Conservation (phyloP, 495 filamentous ascomycete species). For the Eremomyces bilateralis region DNA sequence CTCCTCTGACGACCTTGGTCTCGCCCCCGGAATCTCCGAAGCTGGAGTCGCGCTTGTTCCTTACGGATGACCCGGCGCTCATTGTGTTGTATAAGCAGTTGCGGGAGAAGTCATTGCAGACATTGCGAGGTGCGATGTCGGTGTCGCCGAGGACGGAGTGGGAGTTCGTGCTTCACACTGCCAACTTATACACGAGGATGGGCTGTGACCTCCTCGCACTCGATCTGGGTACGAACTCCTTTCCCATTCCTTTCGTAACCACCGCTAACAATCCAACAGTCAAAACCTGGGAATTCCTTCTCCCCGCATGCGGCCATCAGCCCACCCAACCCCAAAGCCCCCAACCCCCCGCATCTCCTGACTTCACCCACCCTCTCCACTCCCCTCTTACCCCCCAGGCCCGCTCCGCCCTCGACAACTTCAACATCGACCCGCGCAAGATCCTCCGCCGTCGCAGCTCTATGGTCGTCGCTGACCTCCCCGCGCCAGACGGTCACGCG, state of each 20-base stretch:
- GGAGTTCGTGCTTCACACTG: slow-evolving; percentile 77
- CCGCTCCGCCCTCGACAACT: slow-evolving; percentile 10
- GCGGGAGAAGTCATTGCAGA: slow-evolving; percentile 66
- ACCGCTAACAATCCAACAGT: no score
- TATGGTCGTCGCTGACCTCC: slow-evolving; percentile 63
- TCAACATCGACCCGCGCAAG: slow-evolving; percentile 34
- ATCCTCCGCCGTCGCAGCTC: slow-evolving; percentile 51
- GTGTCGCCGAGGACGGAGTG: slow-evolving; percentile 65
- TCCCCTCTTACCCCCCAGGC: slow-evolving; percentile 5
- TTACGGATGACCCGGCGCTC: slow-evolving; percentile 75
- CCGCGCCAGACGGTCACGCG: slow-evolving; percentile 12
- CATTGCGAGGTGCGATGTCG: slow-evolving; percentile 61
- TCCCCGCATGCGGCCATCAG: slow-evolving; percentile 14
- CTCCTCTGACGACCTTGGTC: slow-evolving; percentile 52
- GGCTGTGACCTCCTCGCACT: slow-evolving; percentile 86
- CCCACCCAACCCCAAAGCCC: neutral
- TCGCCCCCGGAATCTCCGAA: slow-evolving; percentile 35
- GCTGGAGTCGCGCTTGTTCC: slow-evolving; percentile 51
- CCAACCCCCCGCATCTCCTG: slow-evolving; percentile 23
- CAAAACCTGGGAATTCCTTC: slow-evolving; percentile 24
- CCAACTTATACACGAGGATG: slow-evolving; percentile 80
- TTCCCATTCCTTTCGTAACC: neutral
- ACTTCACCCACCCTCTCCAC: slow-evolving; percentile 8
- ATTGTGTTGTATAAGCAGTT: slow-evolving; percentile 75
- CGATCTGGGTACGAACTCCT: slow-evolving; percentile 29